These are phyloP conservation scores for Wickerhamomyces silvicola DNA, from an alignment of 805 yeast genomes.

Conservation along the genomic window DNA sequence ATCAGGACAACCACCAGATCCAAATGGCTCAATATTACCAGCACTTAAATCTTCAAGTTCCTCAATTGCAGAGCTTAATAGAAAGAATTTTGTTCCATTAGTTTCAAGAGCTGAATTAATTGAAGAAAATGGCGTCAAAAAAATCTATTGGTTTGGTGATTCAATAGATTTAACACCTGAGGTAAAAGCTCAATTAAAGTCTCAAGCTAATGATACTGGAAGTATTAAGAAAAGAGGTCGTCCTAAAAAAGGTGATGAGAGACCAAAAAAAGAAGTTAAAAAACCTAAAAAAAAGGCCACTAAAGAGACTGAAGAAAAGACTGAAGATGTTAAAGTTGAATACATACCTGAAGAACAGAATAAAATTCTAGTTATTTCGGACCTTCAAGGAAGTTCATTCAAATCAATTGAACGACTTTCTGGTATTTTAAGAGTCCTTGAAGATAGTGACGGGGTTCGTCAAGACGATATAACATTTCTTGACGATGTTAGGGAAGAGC, in stretches of 20 bases:
- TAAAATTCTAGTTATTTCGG: constrained; percentile 17
- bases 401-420: constrained; percentile 38
- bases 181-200: constrained; percentile 2
- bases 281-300: constrained; percentile 5
- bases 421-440: constrained; percentile 35
- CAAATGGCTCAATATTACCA: constrained; percentile 24
- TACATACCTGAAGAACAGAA: not conserved
- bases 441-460: constrained; percentile 39
- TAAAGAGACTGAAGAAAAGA: not conserved
- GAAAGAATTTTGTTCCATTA: constrained; percentile 20
- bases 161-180: constrained; percentile 1
- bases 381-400: constrained; percentile 34
- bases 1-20: constrained; percentile 21
- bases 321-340: not conserved
- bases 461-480: constrained; percentile 36
- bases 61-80: constrained; percentile 18
- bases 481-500: constrained; percentile 31
- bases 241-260: constrained; percentile 20
- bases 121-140: constrained; percentile 2
- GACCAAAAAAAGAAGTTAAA: constrained; percentile 7
- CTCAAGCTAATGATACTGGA: not conserved
- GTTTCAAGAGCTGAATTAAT: constrained; percentile 9
- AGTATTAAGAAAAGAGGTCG: constrained; percentile 18
- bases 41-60: constrained; percentile 8
- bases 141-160: constrained; percentile 14